A percentile compares a stretch with the other conserved stretches of the same genome.
Conservation (phyloP, 495 filamentous ascomycete genomes). For the Xylaria intraflava region DNA sequence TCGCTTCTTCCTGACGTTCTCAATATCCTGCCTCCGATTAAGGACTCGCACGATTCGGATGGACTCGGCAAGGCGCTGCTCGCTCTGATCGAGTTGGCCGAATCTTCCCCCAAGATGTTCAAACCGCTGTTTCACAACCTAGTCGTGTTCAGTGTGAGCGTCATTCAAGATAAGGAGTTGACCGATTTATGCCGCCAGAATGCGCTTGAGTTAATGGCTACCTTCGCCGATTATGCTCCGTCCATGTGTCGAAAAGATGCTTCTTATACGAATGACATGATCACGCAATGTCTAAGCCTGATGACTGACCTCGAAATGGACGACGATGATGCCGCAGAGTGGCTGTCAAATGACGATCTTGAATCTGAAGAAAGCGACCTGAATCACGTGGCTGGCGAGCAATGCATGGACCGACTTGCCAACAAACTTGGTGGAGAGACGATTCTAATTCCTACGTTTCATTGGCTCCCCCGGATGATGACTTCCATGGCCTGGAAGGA, state of each 20-base stretch:
- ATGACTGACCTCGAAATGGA: slow-evolving; percentile 99
- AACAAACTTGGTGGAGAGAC: slow-evolving; percentile 91
- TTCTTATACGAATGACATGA: slow-evolving; percentile 89
- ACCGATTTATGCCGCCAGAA: slow-evolving; percentile 87
- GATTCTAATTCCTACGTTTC: slow-evolving; percentile 87
- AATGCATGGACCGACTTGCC: slow-evolving; percentile 95
- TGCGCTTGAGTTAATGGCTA: slow-evolving; percentile 93
- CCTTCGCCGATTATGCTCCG: slow-evolving; percentile 91
- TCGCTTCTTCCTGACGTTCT: slow-evolving; percentile 78
- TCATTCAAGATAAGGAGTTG: slow-evolving; percentile 93
- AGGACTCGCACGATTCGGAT: slow-evolving; percentile 80
- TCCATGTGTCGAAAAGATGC: slow-evolving; percentile 91
- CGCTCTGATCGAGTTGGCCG: slow-evolving; percentile 87
- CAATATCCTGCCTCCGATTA: slow-evolving; percentile 87
- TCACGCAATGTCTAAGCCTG: slow-evolving; percentile 94
- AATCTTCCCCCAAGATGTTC: slow-evolving; percentile 93
- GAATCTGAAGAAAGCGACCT: slow-evolving; percentile 94
- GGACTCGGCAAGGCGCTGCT: slow-evolving; percentile 82
- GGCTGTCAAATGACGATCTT: slow-evolving; percentile 90
- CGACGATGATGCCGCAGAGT: slow-evolving; percentile 93
- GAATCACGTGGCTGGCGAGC: slow-evolving; percentile 97
- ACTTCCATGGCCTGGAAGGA: slow-evolving; percentile 91
- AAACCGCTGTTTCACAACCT: slow-evolving; percentile 82
- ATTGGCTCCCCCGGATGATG: slow-evolving; percentile 97
- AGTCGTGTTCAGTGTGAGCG: slow-evolving; percentile 83